phyloP scores from a whole-genome alignment of 2,329 filamentous ascomycete species.

The Cladosporium sp. region DNA sequence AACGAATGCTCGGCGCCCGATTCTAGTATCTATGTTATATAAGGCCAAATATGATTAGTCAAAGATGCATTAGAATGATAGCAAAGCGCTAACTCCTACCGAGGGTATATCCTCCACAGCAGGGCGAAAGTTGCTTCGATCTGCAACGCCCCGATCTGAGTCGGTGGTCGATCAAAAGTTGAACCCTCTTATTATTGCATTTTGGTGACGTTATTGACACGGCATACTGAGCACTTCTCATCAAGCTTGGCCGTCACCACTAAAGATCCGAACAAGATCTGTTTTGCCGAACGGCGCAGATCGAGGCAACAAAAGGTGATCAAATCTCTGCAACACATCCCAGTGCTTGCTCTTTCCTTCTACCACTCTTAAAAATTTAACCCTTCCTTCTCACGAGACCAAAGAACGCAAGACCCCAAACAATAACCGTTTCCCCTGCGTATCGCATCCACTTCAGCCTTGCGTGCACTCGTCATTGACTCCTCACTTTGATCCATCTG shows the following conservation, averaged over 20 bases:
- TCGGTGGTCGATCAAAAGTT: neutral
- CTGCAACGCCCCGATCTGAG: constrained; percentile 7
- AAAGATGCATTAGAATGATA: no score
- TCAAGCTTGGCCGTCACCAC: neutral
- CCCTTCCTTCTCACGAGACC: no score
- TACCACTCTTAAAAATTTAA: neutral
- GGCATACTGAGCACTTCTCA: constrained; percentile 6
- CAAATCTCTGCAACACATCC: no score
- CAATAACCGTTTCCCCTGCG: neutral
- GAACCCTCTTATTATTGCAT: neutral
- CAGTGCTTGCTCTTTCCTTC: neutral
- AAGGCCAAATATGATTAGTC: no score
- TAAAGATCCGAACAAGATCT: neutral
- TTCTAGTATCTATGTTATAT: no score
- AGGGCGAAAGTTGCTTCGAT: neutral
- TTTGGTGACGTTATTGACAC: constrained; percentile 11
- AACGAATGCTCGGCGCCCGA: no score
- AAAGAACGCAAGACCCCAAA: neutral
- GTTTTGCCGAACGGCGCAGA: neutral
- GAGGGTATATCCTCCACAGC: neutral
- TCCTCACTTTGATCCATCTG: neutral
- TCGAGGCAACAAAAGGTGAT: constrained; percentile 1
- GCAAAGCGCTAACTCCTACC: no score
- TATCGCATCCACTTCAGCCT: constrained; percentile 1
- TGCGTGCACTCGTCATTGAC: constrained; percentile 10